phyloP scores from a whole-genome alignment of 2,329 filamentous ascomycete genomes.

The Aureobasidium sp. region DNA sequence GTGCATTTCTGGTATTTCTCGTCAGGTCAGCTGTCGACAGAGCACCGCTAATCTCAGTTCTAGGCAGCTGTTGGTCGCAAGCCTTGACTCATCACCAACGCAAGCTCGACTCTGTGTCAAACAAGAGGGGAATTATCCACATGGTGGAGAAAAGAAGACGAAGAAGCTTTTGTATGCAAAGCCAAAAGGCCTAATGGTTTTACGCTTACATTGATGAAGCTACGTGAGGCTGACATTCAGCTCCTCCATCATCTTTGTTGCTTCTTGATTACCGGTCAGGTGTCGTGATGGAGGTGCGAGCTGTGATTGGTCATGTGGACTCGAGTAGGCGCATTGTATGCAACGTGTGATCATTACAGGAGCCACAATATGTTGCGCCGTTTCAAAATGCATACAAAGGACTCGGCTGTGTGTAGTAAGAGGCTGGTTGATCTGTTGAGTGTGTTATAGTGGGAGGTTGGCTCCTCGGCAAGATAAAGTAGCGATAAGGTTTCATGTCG shows the following conservation, averaged over 20 bases:
- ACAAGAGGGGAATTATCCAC: background rate
- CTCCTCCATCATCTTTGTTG: background rate
- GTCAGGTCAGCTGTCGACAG: background rate
- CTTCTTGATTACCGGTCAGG: background rate
- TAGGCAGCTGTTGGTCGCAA: background rate
- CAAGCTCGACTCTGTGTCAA: background rate
- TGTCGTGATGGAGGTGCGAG: constrained; percentile 3
- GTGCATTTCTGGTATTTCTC: constrained; percentile 19
- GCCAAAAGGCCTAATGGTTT: background rate
- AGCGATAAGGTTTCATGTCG: background rate
- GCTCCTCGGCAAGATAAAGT: background rate
- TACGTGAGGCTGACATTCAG: background rate
- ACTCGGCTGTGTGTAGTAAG: background rate
- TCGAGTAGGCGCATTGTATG: background rate
- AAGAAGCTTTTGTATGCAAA: background rate
- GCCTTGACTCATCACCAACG: background rate
- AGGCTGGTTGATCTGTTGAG: background rate
- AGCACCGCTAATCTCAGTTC: background rate
- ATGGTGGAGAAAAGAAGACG: background rate
- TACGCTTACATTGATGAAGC: background rate
- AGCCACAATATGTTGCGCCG: background rate
- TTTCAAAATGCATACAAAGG: background rate
- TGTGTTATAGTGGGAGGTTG: background rate
- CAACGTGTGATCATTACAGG: constrained; percentile 3
- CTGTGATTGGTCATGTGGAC: constrained; percentile 6